A percentile compares a stretch with the other conserved stretches of the same genome.
These are phyloP conservation scores for Aspergillus cristatus DNA, from an alignment of 495 filamentous ascomycete genomes.

Conservation along the genomic window DNA sequence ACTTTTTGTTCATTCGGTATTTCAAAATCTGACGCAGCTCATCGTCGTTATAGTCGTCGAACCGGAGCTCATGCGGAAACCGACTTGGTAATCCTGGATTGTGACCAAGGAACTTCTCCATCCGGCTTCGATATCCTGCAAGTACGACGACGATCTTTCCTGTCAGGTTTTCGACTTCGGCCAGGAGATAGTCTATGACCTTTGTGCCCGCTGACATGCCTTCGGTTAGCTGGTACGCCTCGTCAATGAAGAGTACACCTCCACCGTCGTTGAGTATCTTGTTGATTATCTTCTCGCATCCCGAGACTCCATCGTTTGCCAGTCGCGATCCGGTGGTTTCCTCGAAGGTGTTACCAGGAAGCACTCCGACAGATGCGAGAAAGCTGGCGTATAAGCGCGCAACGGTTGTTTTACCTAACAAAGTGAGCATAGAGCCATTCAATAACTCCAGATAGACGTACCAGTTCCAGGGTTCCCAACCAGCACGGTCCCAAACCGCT, in stretches of 20 bases:
- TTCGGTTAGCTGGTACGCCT: slow-evolving; percentile 60
- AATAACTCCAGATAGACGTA: slow-evolving; percentile 14
- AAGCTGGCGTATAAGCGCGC: slow-evolving; percentile 69
- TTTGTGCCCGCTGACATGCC: slow-evolving; percentile 40
- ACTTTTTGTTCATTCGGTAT: slow-evolving; percentile 40
- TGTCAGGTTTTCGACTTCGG: slow-evolving; percentile 63
- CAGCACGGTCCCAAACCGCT: slow-evolving; percentile 55
- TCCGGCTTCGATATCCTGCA: slow-evolving; percentile 67
- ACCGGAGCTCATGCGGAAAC: slow-evolving; percentile 55
- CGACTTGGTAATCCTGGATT: slow-evolving; percentile 69
- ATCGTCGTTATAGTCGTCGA: slow-evolving; percentile 58
- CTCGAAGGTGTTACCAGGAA: slow-evolving; percentile 43
- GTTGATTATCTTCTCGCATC: slow-evolving; percentile 51
- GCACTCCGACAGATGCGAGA: slow-evolving; percentile 48
- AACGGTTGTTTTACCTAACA: slow-evolving; percentile 70
- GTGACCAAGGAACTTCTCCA: slow-evolving; percentile 73
- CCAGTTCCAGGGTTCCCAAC: slow-evolving; percentile 79
- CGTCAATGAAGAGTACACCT: slow-evolving; percentile 63
- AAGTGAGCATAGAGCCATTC: slow-evolving; percentile 4
- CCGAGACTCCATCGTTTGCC: slow-evolving; percentile 50
- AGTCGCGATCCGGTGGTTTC: slow-evolving; percentile 66
- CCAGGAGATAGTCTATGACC: slow-evolving; percentile 66
- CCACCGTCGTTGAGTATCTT: slow-evolving; percentile 45
- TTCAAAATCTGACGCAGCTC: slow-evolving; percentile 53
- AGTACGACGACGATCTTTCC: slow-evolving; percentile 72